Base-by-base conservation (phyloP, 2,329 filamentous ascomycete species). In the Didymella pinodella region DNA sequence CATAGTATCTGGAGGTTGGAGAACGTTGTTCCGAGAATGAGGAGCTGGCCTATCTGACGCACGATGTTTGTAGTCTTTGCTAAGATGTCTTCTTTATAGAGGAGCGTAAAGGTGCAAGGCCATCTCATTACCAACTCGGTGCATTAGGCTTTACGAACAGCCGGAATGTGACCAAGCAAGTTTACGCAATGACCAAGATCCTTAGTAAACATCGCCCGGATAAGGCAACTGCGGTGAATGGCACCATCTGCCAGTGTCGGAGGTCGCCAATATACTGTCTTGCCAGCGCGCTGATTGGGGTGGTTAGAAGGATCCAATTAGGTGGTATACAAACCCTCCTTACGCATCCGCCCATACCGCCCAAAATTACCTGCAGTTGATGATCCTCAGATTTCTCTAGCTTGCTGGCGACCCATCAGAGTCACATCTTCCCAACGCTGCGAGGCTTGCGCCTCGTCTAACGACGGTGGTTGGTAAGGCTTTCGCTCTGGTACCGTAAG, bases 111-210 rank as follows among this genome's bases (percentile, higher is more conserved):
- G 7, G 16, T 22, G 31, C 16, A 40, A 1, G 7, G 31, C 36
- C 32, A 11, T 26, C 12, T 57, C 36, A 45, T 57, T 48, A 44
- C 44, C 31, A 36, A 25, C 25, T 53, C 44, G 48, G 31, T 34
- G 44, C 25, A 6, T 43, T 53, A 53, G 29, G 44, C 22, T 46
- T 29, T 38, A 29, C 26, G 20, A 10, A 34, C 11, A 43, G 36
- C 8, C n/a, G 29, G 10, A 18, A 22, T 41, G 20, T 36, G n/a
- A 20, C 48, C 28, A 14, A 45, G 28, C n/a, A 5, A 12, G 2
- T 20, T 44, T 45, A 12, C 43, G 44, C 48, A 48, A 48, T 45
- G 20, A 11, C 48, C 6, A 20, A 41, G 16, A 16, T 38, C 28
- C 34, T 52, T 34, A 43, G 34, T 28, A n/a, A 22, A 50, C 18